Evolutionary conservation across 2,329 filamentous ascomycete genomes (phyloP), one percentile per base, ranked within the genome.

Genomic region (Kalmusia sp.): DNA sequence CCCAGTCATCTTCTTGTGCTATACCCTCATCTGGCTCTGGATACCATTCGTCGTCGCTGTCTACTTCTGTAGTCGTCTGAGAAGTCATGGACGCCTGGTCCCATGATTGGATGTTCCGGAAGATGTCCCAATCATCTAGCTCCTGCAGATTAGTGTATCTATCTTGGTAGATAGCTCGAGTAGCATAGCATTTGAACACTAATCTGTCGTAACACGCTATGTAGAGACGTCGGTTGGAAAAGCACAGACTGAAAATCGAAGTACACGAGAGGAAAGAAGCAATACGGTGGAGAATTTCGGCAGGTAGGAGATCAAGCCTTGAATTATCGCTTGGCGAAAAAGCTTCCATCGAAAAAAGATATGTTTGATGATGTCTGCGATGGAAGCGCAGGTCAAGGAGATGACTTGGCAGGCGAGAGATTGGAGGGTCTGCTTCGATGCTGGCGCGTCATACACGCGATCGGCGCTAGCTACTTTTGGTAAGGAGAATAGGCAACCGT

Each of bases 1-100:
- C 46, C 46, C 46, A 49, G 11, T 40, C 24, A 11, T 49, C 46
- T 14, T 40, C 34, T 33, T 21, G n/a, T 12, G 17, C 19, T 17
- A 31, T 6, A 6, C 22, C 35, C 35, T 49, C 34, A 7, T 49
- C 34, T 33, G 30, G 12, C 6, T 40, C 35, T 14, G 46, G 34
- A 21, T 37, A 40, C 46, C 46, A 49, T 21, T 49, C 46, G 15
- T 49, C 46, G 11, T 49, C 46, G 46, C 35, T 49, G 15, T 22
- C 25, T 43, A 43, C 30, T n/a, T 34, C 38, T 14, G 37, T 50
- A 3, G 38, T 39, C 37, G 35, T 38, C 19, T 27, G 28, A 12
- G 30, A 35, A 35, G 19, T 11, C 7, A 21, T 19, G 9, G 38
- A 43, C 21, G 27, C 15, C n/a, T 34, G 30, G 14, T 44, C 48